Evolutionary conservation across 345 rosid species (phyloP), one percentile per base, ranked within the genome.

Genomic region (Balakata baccata): DNA sequence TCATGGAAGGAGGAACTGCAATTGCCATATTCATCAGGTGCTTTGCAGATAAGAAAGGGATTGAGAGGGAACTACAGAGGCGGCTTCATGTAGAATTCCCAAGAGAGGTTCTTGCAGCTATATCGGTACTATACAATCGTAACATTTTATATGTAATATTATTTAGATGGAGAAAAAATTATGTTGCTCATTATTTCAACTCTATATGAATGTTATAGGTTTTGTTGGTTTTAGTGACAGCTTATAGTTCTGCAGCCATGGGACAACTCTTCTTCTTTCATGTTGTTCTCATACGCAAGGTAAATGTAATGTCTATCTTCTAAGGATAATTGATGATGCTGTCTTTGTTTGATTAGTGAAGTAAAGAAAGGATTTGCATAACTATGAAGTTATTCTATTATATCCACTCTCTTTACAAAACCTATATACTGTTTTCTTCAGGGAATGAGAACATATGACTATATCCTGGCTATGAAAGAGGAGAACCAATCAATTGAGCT

Each of bases 391-490:
- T 29, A 29, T 29, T 29, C 34, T 29, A 29, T 2, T 29, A 49
- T 0, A 13, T 29, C 29, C 20, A 56, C 25, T 56, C 20, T 56
- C 61, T n/a, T 9, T 1, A 9, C 61, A 25, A 11, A 34, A 2
- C 34, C n/a, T 17, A 29, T 7, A 62, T 54, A 29, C 34, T 39
- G 18, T 47, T 72, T 29, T 70, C 62, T 54, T 75, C 86, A 90
- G 97, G 98, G 98, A 77, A 95, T 92, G 86, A 91, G 96, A 85
- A 95, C 97, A 66, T 95, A 95, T 80, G 98, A 95, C 77, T 89
- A 89, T 72, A 92, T 92, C 79, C 79, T 90, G 85, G 99, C 99
- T 4, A 92, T 92, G 97, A 91, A 84, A 80, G 98, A 92, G 75
- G 96, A 86, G 84, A 91, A 79, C 69, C 85, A 92, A 74, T 85